phyloP scores from a whole-genome alignment of 1,139 yeast species.

The Pichia sp. region DNA sequence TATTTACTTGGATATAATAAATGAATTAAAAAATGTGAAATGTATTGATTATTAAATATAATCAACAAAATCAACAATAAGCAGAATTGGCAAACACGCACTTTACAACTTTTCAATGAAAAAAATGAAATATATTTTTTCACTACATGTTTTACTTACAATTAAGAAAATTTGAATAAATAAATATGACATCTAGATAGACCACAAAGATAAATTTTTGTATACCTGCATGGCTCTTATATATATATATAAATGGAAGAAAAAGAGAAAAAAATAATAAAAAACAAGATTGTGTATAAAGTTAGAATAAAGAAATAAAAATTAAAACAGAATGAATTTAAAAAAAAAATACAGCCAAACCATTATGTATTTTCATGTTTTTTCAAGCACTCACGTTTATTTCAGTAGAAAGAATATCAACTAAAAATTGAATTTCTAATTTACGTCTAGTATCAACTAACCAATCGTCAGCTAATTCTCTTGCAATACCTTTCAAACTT shows the following conservation, averaged over 20 bases:
- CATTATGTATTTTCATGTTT: too few species aligned
- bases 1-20: too few species aligned
- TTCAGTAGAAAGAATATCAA: slow-evolving; percentile 59
- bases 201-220: not conserved
- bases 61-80: too few species aligned
- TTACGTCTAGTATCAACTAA: slow-evolving; percentile 81
- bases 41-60: too few species aligned
- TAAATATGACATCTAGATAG: not conserved
- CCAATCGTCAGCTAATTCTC: slow-evolving; percentile 89
- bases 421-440: slow-evolving; percentile 76
- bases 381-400: slow-evolving; percentile 23
- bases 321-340: not conserved
- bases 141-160: not conserved
- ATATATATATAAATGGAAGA: too few species aligned
- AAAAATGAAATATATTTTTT: not conserved
- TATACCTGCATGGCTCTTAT: too few species aligned
- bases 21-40: too few species aligned
- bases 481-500: slow-evolving; percentile 87
- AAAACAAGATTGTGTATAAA: not conserved
- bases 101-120: not conserved
- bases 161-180: not conserved
- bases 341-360: not conserved
- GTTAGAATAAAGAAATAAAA: not conserved
- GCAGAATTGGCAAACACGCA: not conserved
- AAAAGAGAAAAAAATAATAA: too few species aligned